Percentiles rank a stretch among this genome's conserved stretches.
These are phyloP conservation scores for Nitzschia sp. DNA, from an alignment of 108 stramenopile species.

Conservation along the genomic window DNA sequence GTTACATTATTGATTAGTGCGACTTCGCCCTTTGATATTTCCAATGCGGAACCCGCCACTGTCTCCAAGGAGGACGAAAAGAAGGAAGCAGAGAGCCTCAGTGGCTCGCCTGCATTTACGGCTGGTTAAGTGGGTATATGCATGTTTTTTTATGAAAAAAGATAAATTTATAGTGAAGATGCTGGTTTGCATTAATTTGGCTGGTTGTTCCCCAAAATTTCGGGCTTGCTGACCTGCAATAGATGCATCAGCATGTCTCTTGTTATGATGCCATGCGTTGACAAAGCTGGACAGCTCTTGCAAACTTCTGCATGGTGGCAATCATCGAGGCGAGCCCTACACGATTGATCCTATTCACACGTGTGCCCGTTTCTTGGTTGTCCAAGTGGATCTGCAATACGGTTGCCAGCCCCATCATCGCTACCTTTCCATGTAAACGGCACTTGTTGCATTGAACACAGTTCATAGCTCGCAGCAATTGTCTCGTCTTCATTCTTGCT, in stretches of 20 bases:
- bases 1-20: conserved; percentile 78
- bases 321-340: conserved; percentile 86
- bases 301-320: conserved; percentile 76
- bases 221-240: neutral
- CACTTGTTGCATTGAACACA: conserved; percentile 99
- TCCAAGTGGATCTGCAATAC: conserved; percentile 82
- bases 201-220: too few relatives aligned
- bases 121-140: conserved; percentile 4
- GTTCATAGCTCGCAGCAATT: conserved; percentile 93
- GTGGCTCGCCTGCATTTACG: conserved; percentile 12
- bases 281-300: conserved; percentile 79
- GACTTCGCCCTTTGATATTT: conserved; percentile 49
- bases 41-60: conserved; percentile 62
- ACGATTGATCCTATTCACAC: conserved; percentile 65
- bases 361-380: conserved; percentile 58
- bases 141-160: too few relatives aligned
- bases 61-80: neutral
- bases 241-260: neutral
- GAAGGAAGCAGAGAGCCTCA: neutral
- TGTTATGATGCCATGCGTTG: conserved; percentile 43
- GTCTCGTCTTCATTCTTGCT: conserved; percentile 80
- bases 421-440: conserved; percentile 87
- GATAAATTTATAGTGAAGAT: too few relatives aligned
- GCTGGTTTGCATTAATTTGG: too few relatives aligned
- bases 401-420: conserved; percentile 86